Conservation (phyloP, 768 basidiomycete species). For the Pleurotus citrinopileatus region DNA sequence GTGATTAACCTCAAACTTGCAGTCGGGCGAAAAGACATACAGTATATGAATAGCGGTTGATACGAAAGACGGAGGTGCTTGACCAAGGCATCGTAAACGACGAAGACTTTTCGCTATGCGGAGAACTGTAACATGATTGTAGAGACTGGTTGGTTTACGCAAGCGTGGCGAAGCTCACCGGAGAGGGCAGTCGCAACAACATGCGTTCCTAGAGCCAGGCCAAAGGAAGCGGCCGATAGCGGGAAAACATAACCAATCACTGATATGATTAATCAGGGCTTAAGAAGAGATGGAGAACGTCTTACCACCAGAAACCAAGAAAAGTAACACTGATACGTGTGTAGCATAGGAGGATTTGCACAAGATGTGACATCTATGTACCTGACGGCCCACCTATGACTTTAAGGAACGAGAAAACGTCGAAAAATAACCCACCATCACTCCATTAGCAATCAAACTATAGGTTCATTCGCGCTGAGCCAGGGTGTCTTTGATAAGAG, state of each 20-base stretch:
- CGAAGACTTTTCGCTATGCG: too few species aligned
- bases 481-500: background rate
- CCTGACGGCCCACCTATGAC: background rate
- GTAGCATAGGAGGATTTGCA: background rate
- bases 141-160: too few species aligned
- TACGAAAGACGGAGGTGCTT: too few species aligned
- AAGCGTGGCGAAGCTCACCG: too few species aligned
- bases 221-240: background rate
- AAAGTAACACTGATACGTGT: background rate
- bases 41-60: background rate
- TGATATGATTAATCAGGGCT: background rate
- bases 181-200: background rate
- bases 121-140: too few species aligned
- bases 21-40: too few species aligned
- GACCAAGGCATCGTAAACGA: too few species aligned
- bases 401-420: background rate
- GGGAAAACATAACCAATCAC: slow-evolving; percentile 5
- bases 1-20: too few species aligned
- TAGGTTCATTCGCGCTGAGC: background rate
- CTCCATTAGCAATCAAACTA: background rate
- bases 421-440: background rate
- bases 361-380: background rate
- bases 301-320: background rate
- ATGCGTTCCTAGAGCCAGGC: background rate
- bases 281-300: background rate